Evolutionary conservation across 768 basidiomycete species (phyloP), one percentile per base, ranked within the genome.

Genomic region (Lyophyllum atratum): DNA sequence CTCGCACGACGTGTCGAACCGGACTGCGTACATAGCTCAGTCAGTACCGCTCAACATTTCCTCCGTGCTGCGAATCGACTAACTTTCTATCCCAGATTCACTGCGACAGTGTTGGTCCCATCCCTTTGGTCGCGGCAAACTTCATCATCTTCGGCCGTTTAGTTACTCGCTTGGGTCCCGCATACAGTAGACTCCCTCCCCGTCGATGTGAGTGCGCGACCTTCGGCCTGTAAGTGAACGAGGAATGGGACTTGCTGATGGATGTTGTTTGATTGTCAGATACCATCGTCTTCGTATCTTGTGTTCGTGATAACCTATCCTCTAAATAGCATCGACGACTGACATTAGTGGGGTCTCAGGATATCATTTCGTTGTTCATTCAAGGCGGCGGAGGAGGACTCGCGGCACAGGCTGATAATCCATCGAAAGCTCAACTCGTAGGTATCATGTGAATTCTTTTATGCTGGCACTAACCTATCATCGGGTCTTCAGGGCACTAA

Each of bases 61-160:
- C n/a, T n/a, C n/a, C n/a, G n/a, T n/a, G n/a, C n/a, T n/a, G n/a
- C n/a, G n/a, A n/a, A 37, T 37, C 34, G 34, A 37, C 10, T 17
- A 37, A 9, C 34, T 9, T 17, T 37, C n/a, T n/a, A n/a, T n/a
- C n/a, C 14, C 43, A 84, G 84, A 65, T 80, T 84, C n/a, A 69
- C 71, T 5, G 69, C 71, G 7, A 80, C 82, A 2, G 85, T 88
- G 62, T 68, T 86, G 40, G 79, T 1, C 85, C 85, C 1, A 82
- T 83, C 0, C 84, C 83, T 22, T 68, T 85, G 34, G 69, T 83
- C 17, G 85, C 85, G 0, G 83, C 84, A 12, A 83, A 81, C 60
- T 89, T 87, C 65, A 74, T 85, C 40, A 77, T 85, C 19, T 72
- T 87, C 11, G 82, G 84, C 1, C 64, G 68, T 25, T 70, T 85